Percentiles rank a stretch among this genome's conserved stretches.
Evolutionary conservation across 352 stramenopile species (phyloP).

Genomic region (Globisporangium echinulatum): DNA sequence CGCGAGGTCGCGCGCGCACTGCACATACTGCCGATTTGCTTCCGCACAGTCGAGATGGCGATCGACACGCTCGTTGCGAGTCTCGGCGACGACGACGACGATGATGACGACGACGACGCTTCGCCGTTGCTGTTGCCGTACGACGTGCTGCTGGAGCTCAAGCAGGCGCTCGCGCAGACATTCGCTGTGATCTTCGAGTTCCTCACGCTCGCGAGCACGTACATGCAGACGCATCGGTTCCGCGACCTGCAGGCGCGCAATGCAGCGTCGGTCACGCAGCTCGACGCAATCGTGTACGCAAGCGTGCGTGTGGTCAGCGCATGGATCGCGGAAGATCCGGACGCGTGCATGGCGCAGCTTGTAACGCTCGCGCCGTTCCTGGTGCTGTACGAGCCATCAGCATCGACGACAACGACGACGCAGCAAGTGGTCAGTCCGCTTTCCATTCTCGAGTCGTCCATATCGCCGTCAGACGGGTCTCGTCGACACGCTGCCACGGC

Average conservation of each 20-base stretch:
- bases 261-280: conserved; percentile 30
- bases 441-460: neutral
- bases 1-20: conserved; percentile 52
- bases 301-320: conserved; percentile 70
- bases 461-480: neutral
- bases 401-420: neutral
- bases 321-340: conserved; percentile 81
- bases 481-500: too few relatives aligned
- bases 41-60: conserved; percentile 64
- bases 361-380: conserved; percentile 75
- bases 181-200: conserved; percentile 72
- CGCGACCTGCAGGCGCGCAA: conserved; percentile 32
- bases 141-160: conserved; percentile 68
- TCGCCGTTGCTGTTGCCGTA: conserved; percentile 40
- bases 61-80: conserved; percentile 59
- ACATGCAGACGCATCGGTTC: conserved; percentile 67
- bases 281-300: conserved; percentile 72
- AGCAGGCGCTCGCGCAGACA: conserved; percentile 56
- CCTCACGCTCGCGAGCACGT: conserved; percentile 58
- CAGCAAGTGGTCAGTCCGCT: too few relatives aligned
- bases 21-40: conserved; percentile 65
- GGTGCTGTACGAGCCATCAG: conserved; percentile 48
- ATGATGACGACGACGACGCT: conserved; percentile 16
- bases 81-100: conserved; percentile 8
- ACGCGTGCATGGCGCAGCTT: conserved; percentile 58